Conservation (phyloP, 257 asterid genomes). For the Lavandula angustifolia region DNA sequence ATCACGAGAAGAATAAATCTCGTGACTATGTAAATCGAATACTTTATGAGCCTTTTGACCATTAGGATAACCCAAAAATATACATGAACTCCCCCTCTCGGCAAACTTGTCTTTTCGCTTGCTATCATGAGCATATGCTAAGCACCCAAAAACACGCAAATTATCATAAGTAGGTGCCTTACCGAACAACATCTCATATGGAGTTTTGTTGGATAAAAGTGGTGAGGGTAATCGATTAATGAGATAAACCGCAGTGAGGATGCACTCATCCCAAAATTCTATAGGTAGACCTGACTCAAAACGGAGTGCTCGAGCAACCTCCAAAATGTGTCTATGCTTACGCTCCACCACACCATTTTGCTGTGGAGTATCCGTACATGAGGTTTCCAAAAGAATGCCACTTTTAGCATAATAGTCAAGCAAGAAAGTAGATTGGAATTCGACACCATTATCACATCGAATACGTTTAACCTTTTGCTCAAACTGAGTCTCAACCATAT, state of each 20-base stretch:
- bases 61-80: background rate
- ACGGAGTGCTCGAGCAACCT: too few species aligned
- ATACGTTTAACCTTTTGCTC: background rate
- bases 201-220: background rate
- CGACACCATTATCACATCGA: background rate
- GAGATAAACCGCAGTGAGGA: background rate
- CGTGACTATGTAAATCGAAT: background rate
- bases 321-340: too few species aligned
- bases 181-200: background rate
- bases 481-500: background rate
- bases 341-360: too few species aligned
- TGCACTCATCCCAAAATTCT: background rate
- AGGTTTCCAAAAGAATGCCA: background rate
- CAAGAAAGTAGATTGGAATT: background rate
- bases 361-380: background rate
- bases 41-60: background rate
- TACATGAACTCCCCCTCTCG: slow-evolving; percentile 4
- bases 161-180: background rate
- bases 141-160: background rate
- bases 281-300: too few species aligned
- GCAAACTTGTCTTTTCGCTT: background rate
- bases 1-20: background rate
- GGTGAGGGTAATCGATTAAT: background rate
- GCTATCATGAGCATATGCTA: background rate
- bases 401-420: background rate